Evolutionary conservation across 2,329 filamentous ascomycete genomes (phyloP).

Genomic region (Colletotrichum phormii): DNA sequence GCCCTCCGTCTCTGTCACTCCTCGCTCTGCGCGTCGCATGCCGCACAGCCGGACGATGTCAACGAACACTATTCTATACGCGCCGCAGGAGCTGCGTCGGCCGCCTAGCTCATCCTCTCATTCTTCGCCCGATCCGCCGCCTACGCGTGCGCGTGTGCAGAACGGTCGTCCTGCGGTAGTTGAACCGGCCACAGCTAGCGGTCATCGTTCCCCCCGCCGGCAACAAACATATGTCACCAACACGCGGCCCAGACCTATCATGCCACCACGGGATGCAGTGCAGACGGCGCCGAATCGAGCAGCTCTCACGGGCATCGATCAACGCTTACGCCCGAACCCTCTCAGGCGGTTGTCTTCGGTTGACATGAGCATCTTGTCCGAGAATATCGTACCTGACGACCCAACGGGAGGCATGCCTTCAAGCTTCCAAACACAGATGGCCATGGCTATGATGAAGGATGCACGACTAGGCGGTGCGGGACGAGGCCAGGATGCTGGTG

Average conservation of each 20-base stretch:
- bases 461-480: conserved; percentile 61
- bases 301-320: conserved; percentile 63
- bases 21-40: conserved; percentile 51
- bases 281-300: conserved; percentile 68
- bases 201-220: conserved; percentile 62
- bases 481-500: conserved; percentile 49
- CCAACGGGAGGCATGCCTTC: conserved; percentile 74
- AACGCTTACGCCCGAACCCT: conserved; percentile 53
- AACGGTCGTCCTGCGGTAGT: conserved; percentile 39
- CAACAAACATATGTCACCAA: conserved; percentile 52
- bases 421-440: conserved; percentile 86
- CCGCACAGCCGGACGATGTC: conserved; percentile 81
- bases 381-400: conserved; percentile 72
- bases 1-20: conserved; percentile 43
- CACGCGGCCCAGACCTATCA: conserved; percentile 68
- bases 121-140: conserved; percentile 49
- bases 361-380: conserved; percentile 80
- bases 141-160: conserved; percentile 45
- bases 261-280: conserved; percentile 62
- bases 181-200: conserved; percentile 50
- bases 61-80: conserved; percentile 86
- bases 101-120: conserved; percentile 55
- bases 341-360: conserved; percentile 69
- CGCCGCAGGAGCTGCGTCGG: conserved; percentile 66
- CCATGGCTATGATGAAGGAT: conserved; percentile 73